Base-by-base conservation (phyloP, 2,329 filamentous ascomycete genomes). In the Metarhizium anisopliae region DNA sequence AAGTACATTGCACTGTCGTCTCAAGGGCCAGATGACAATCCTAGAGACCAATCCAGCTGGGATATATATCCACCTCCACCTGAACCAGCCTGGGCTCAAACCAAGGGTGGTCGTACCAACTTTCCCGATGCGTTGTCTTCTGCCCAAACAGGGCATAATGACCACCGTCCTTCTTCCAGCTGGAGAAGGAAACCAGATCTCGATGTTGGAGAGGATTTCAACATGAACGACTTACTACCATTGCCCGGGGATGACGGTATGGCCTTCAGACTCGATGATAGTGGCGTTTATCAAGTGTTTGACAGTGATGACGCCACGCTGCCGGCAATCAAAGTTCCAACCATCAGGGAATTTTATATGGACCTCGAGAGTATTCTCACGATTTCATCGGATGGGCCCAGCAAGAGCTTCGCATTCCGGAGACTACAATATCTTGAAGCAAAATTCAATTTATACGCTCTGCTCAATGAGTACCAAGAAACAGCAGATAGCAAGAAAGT, bases 401-500 rank as follows among this genome's bases (percentile, higher is more conserved):
- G 87, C 71, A 99, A 99, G 74, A 96, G 91, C 66, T 97, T 97
- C 71, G 93, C 94, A 1, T 99, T 95, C 70, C 86, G 93, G 55
- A 86, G 95, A 11, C 79, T 99, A 51, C 93, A 96, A 64, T 99
- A 97, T 68, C 77, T 99, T 8, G 94, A 99, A 74, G 93, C 91
- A 58, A 96, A 96, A 68, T 99, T 96, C 74, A 95, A 96, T 68
- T 80, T 99, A 25, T 96, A 99, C 68, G 83, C 86, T 25, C 81
- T 99, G 35, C 76, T 97, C 57, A 97, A 99, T 68, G 94, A 96
- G 70, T 97, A 97, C 63, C 92, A 97, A 68, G 94, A 99, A 72
- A 94, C 95, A 53, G 93, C 94, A 57, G 94, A 99, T 75, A 96
- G 90, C 70, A 99, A 99, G 71, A 93, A 89, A 64, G 94, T 97